These are phyloP conservation scores for Stephania cephalantha DNA, from an alignment of 164 flowering plant genomes.

Conservation along the genomic window DNA sequence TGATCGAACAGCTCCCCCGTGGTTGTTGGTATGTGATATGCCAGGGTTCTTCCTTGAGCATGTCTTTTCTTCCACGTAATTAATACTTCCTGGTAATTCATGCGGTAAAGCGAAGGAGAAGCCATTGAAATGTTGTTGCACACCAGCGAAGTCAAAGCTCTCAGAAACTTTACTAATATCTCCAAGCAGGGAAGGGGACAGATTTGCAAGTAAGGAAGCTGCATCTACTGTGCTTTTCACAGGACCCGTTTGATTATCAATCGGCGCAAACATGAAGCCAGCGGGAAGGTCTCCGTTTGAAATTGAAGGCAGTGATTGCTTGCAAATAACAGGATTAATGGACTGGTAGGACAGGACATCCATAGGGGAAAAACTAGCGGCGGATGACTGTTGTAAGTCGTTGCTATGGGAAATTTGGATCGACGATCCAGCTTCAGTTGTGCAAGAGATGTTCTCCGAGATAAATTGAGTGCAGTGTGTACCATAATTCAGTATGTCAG, in stretches of 20 bases:
- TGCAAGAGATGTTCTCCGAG: constrained; percentile 49
- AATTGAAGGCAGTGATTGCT: constrained; percentile 23
- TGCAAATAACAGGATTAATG: constrained; percentile 22
- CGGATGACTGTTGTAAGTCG: constrained; percentile 28
- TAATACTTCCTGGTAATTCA: constrained; percentile 31
- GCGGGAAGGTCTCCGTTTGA: constrained; percentile 32
- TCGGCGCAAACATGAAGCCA: constrained; percentile 35
- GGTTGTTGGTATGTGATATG: constrained; percentile 16
- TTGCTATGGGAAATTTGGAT: constrained; percentile 29
- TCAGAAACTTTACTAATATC: constrained; percentile 30
- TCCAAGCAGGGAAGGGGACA: constrained; percentile 24
- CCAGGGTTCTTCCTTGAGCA: constrained; percentile 27
- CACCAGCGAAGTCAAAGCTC: constrained; percentile 29
- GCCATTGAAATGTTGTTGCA: constrained; percentile 34
- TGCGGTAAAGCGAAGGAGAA: constrained; percentile 30
- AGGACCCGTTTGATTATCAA: constrained; percentile 29
- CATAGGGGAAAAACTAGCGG: constrained; percentile 27
- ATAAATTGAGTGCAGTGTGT: constrained; percentile 30
- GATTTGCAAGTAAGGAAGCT: constrained; percentile 39
- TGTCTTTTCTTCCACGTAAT: constrained; percentile 26
- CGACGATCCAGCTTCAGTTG: constrained; percentile 34
- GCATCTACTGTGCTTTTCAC: constrained; percentile 29
- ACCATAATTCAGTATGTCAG: constrained; percentile 26
- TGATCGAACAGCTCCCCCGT: constrained; percentile 34
- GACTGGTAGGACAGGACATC: constrained; percentile 36